Evolutionary conservation across 129 eudicot genomes (phyloP).

Genomic region (Lactuca saligna): DNA sequence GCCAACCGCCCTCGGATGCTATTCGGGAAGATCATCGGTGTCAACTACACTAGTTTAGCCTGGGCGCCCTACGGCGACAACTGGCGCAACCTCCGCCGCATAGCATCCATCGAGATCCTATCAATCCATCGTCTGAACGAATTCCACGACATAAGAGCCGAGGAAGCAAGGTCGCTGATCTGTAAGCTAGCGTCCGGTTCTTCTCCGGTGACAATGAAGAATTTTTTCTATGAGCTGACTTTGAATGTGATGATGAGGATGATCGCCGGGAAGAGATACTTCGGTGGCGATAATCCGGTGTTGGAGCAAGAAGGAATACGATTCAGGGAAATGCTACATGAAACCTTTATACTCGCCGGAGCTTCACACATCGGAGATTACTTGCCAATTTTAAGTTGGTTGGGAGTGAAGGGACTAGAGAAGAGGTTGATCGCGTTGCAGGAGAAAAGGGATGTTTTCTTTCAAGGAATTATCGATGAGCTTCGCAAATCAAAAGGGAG

Average conservation of each 20-base stretch:
- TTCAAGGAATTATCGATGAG: slow-evolving; percentile 49
- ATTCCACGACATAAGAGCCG: slow-evolving; percentile 29
- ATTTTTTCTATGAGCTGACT: background rate
- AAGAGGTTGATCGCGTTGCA: slow-evolving; percentile 26
- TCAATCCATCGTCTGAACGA: slow-evolving; percentile 44
- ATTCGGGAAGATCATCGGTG: slow-evolving; percentile 51
- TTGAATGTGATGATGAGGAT: slow-evolving; percentile 63
- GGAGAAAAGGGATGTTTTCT: slow-evolving; percentile 42
- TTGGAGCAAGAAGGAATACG: slow-evolving; percentile 37
- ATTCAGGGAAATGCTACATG: slow-evolving; percentile 42
- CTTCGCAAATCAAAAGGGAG: slow-evolving; percentile 11
- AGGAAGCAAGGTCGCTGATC: slow-evolving; percentile 31
- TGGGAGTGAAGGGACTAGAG: slow-evolving; percentile 30
- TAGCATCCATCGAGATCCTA: slow-evolving; percentile 45
- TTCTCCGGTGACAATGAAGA: no score
- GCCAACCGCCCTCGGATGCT: slow-evolving; percentile 71
- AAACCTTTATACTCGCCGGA: slow-evolving; percentile 19
- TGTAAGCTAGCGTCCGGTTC: background rate
- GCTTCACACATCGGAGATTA: slow-evolving; percentile 46
- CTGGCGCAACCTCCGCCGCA: slow-evolving; percentile 60
- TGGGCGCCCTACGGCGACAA: slow-evolving; percentile 57
- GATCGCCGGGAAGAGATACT: slow-evolving; percentile 57
- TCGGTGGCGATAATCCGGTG: slow-evolving; percentile 29
- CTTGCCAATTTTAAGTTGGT: slow-evolving; percentile 49
- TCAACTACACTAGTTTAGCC: slow-evolving; percentile 41